Conservation (phyloP, 176 grass and related monocot species). For the Zoysia pacifica region DNA sequence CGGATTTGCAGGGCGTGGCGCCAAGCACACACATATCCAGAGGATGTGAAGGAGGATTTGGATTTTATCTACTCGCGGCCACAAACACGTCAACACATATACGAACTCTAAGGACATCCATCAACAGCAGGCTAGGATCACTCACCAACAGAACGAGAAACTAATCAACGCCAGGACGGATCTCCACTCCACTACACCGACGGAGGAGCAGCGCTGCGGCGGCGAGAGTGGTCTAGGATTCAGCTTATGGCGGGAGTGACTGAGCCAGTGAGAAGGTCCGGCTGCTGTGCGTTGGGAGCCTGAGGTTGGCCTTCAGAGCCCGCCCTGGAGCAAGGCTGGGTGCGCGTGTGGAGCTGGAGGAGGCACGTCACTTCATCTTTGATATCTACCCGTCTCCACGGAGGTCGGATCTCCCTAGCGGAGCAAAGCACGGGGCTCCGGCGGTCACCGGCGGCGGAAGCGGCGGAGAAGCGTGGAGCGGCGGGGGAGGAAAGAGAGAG, state of each 20-base stretch:
- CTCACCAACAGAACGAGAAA: conserved; percentile 27
- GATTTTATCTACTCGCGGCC: not conserved
- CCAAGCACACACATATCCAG: conserved; percentile 7
- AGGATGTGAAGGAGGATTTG: not conserved
- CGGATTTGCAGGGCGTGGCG: not conserved
- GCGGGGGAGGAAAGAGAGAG: not conserved
- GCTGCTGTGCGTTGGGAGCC: not conserved
- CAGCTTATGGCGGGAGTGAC: not conserved
- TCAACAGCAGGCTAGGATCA: not conserved
- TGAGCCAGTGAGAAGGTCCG: not conserved
- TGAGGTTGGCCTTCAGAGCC: not conserved
- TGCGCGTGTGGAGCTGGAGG: not conserved
- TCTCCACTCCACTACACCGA: conserved; percentile 18
- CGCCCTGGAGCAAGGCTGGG: not conserved
- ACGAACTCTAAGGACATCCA: not conserved
- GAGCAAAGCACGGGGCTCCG: not conserved
- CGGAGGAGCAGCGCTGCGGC: not conserved
- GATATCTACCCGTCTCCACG: not conserved
- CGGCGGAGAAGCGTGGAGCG: conserved; percentile 6
- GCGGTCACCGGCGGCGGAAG: conserved; percentile 1
- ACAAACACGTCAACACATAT: not conserved
- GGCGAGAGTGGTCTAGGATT: not conserved
- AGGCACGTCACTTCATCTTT: too few species aligned
- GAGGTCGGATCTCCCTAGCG: not conserved
- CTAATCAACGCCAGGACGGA: not conserved